Base-by-base conservation (phyloP, 768 basidiomycete species). In the Stropharia rugosoannulata region DNA sequence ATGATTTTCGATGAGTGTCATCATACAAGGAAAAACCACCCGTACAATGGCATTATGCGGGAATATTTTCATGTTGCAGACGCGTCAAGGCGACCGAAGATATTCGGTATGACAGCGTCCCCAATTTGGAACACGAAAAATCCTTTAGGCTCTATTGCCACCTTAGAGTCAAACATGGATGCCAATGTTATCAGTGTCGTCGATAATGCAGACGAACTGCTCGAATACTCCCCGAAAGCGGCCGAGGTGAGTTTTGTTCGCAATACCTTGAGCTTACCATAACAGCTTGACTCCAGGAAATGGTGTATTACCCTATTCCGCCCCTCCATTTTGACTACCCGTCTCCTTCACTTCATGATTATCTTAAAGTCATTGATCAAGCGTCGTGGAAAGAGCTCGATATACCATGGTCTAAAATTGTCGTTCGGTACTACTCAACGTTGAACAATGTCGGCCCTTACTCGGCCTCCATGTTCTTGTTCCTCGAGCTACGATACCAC, bases 71-170 rank as follows among this genome's bases (percentile, higher is more conserved):
- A 76, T 41, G 59, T 86, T 74, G 61, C 77, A 22, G 54, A 76
- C 71, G 39, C 63, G 40, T 25, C 48, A 1, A 63, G 73, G 16
- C 76, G 87, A n/a, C 90, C 91, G 9, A 93, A 90, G 66, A 77
- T 96, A n/a, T 91, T 95, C 57, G 94, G 94, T 3, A 89, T 96
- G 86, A 95, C 94, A 0, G 94, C 94, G 0, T 93, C 90, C 15
- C 93, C 93, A 0, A 84, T 93, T 22, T 93, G 89, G 87, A 89
- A 90, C 59, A 78, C 83, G 11, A 86, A 82, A 59, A 81, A 91
- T 50, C 84, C 90, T 0, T 68, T 73, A 16, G 80, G 79, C 19
- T 89, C 89, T 2, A 71, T 95, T 16, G 65, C 73, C 18, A 75
- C 76, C 0, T 73, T 93, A 2, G 90, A 95, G 67, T 72, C 74